Evolutionary conservation across 2,329 filamentous ascomycete species (phyloP), one percentile per base, ranked within the genome.

Genomic region (Epichloe sylvatica): DNA sequence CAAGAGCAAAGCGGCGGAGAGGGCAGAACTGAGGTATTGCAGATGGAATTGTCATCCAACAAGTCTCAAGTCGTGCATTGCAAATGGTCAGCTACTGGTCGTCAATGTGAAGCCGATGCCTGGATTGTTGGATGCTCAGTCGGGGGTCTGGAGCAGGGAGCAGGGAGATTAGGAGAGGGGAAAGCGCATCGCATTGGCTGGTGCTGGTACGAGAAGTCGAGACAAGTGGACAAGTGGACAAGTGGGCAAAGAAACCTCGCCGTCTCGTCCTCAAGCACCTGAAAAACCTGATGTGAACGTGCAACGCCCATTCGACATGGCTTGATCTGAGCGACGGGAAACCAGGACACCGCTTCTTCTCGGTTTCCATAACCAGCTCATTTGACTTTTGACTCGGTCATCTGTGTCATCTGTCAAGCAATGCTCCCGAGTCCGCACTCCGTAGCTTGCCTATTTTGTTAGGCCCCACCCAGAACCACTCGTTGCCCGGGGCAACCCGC

Each of bases 401-500:
- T 19, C 17, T 19, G 17, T 19, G 17, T 19, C 17, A 39, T 30
- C 7, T 30, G 25, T 30, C 25, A 9, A 30, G 25, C 25, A 19
- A 39, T 39, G 17, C 7, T 25, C 7, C 25, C 25, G 25, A 25
- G 25, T 25, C 23, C 23, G 23, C 6, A 25, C 23, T 25, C 23
- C 23, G 23, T 25, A 5, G 13, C 15, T 19, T 49, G 25, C 38
- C 45, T 30, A 23, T 35, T 38, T 25, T 48, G 40, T 5, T 35
- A 9, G 12, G 19, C 46, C 17, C 42, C 42, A 46, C 50, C 15
- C 21, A 33, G 9, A n/a, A 3, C 6, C 46, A 42, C 49, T 5
- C 19, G 64, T 66, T 66, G 63, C 60, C 56, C 51, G 36, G 54
- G 54, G 59, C 60, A 65, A 64, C 61, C 57, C 47, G 50, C 44